Evolutionary conservation across 176 grass and related monocot species (phyloP), one percentile per base, ranked within the genome.

Genomic region (Juncus inflexus): DNA sequence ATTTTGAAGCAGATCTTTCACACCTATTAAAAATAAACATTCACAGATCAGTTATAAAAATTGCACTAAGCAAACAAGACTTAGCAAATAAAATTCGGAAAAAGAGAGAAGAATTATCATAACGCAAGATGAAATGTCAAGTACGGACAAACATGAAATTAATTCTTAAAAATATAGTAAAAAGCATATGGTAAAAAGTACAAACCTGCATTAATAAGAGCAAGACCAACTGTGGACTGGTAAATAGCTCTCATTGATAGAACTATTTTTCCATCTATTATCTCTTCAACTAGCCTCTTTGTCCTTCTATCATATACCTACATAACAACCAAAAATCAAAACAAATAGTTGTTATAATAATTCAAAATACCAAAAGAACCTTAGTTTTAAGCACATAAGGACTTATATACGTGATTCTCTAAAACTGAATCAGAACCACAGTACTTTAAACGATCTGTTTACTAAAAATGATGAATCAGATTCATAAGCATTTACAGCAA

Each of bases 191-290:
- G 1, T 28, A 28, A 28, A 28, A 7, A 38, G 65, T 35, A 53
- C 14, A 12, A 79, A 99, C 94, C 94, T 86, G 80, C 74, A 80
- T 99, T 63, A 43, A 99, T 91, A 56, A 99, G 85, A 61, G 82
- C 78, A 54, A 99, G 89, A 15, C 88, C 94, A 38, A 91, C 72
- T 89, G 79, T 99, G 65, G 85, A 92, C 77, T 99, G 94, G 71
- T 99, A 99, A 80, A 99, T 77, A 65, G 88, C 80, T 63, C 94
- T 86, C 94, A 92, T 89, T 60, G 94, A 92, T 52, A 99, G 76
- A 59, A 99, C 75, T 76, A 99, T 92, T 78, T 89, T 99, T 80
- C 83, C 75, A 70, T 92, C 94, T 69, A 99, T 92, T 76, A 52
- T 80, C 86, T 99, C 94, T 80, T 99, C 88, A 28, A 99, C 83